Percentiles rank a stretch among this genome's conserved stretches.
Conservation (phyloP, 2,329 filamentous ascomycete genomes). For the Chaetomium sp. region DNA sequence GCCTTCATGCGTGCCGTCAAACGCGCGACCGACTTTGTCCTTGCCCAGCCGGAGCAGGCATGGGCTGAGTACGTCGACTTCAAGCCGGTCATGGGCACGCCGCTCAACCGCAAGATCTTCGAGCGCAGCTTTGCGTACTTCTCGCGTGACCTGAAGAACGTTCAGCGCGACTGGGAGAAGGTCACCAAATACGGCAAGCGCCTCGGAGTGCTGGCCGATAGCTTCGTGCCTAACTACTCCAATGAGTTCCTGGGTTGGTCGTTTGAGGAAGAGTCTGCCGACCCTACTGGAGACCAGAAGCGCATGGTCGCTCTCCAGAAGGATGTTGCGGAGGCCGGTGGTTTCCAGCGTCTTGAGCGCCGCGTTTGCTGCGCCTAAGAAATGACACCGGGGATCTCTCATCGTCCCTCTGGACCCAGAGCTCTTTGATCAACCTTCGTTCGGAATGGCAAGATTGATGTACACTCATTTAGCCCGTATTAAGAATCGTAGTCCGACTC, state of each 20-base stretch:
- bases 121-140: slow-evolving; percentile 75
- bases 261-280: slow-evolving; percentile 56
- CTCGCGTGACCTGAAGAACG: slow-evolving; percentile 67
- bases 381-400: no score
- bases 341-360: slow-evolving; percentile 45
- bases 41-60: slow-evolving; percentile 54
- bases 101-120: slow-evolving; percentile 71
- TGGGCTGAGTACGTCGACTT: slow-evolving; percentile 65
- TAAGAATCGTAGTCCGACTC: no score
- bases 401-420: no score
- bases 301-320: slow-evolving; percentile 64
- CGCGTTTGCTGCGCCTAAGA: not conserved
- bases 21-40: slow-evolving; percentile 65
- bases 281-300: slow-evolving; percentile 69
- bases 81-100: slow-evolving; percentile 63
- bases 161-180: slow-evolving; percentile 67
- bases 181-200: slow-evolving; percentile 72
- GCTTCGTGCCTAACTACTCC: slow-evolving; percentile 67
- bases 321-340: slow-evolving; percentile 57
- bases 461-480: not conserved
- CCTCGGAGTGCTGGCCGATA: slow-evolving; percentile 56
- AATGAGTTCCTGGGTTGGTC: slow-evolving; percentile 63
- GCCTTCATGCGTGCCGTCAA: slow-evolving; percentile 69
- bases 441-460: not conserved
- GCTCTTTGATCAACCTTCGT: not conserved